These are phyloP conservation scores for Fusarium citri DNA, from an alignment of 2,329 filamentous ascomycete species.

Conservation along the genomic window DNA sequence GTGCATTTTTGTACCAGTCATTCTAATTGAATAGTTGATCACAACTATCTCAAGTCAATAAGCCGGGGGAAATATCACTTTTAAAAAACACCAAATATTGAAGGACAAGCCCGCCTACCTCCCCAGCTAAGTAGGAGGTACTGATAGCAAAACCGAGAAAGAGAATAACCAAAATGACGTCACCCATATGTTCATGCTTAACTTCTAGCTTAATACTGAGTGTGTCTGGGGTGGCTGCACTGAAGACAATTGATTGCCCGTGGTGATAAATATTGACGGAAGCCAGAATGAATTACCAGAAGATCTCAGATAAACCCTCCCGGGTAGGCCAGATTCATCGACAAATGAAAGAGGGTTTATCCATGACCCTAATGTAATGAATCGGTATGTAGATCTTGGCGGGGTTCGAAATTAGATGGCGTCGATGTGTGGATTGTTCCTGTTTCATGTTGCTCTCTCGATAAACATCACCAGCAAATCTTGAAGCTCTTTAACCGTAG, in stretches of 20 bases:
- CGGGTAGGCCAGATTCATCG: neutral
- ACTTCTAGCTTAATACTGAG: constrained; percentile 21
- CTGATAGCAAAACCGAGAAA: neutral
- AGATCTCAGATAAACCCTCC: neutral
- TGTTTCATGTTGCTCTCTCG: constrained; percentile 28
- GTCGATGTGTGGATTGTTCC: constrained; percentile 25
- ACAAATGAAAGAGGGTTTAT: constrained; percentile 1
- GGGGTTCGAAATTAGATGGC: constrained; percentile 36
- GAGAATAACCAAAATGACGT: neutral
- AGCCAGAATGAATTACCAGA: neutral
- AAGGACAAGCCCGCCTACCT: neutral
- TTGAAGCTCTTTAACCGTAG: neutral
- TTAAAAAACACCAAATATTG: neutral
- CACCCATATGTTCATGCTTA: constrained; percentile 17
- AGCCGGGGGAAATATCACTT: neutral
- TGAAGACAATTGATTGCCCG: neutral
- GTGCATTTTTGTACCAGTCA: neutral
- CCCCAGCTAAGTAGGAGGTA: too few species aligned
- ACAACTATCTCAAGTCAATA: neutral
- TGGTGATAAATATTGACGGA: neutral
- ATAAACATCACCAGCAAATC: neutral
- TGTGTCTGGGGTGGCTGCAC: neutral
- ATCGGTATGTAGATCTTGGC: constrained; percentile 22
- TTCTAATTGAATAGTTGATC: neutral
- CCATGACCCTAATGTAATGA: constrained; percentile 15